phyloP scores from a whole-genome alignment of 306 rosid species.

The Hippophae gyantsensis region DNA sequence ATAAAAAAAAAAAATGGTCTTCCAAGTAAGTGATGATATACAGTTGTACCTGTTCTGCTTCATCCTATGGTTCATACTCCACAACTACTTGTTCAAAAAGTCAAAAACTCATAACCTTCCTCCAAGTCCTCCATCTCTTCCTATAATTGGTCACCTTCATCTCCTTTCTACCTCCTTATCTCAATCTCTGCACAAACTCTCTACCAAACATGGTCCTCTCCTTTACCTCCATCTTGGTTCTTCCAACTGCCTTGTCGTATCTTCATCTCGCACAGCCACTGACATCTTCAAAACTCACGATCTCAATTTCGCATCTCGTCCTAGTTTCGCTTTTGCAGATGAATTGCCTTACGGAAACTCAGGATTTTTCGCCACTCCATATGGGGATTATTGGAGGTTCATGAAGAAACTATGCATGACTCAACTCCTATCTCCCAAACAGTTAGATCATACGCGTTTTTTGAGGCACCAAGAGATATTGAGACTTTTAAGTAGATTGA shows the following conservation, averaged over 20 bases:
- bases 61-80: no score
- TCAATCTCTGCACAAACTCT: constrained; percentile 43
- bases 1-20: no score
- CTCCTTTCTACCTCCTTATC: constrained; percentile 39
- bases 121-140: constrained; percentile 30
- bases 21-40: no score
- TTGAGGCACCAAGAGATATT: constrained; percentile 27
- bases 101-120: constrained; percentile 1
- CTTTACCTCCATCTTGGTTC: constrained; percentile 45
- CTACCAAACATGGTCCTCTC: constrained; percentile 38
- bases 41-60: no score
- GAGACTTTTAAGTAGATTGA: constrained; percentile 28
- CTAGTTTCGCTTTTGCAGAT: constrained; percentile 41
- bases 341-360: constrained; percentile 34
- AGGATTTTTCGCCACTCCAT: constrained; percentile 36
- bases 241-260: constrained; percentile 38
- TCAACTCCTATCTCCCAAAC: constrained; percentile 36
- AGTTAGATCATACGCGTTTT: constrained; percentile 20
- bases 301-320: constrained; percentile 34
- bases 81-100: no score
- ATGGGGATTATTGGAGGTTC: constrained; percentile 56
- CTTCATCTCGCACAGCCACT: constrained; percentile 40
- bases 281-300: constrained; percentile 49
- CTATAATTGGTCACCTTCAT: constrained; percentile 39
- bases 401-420: constrained; percentile 49